Conservation (phyloP, 768 basidiomycete species). For the Leccinum disarticulatum region DNA sequence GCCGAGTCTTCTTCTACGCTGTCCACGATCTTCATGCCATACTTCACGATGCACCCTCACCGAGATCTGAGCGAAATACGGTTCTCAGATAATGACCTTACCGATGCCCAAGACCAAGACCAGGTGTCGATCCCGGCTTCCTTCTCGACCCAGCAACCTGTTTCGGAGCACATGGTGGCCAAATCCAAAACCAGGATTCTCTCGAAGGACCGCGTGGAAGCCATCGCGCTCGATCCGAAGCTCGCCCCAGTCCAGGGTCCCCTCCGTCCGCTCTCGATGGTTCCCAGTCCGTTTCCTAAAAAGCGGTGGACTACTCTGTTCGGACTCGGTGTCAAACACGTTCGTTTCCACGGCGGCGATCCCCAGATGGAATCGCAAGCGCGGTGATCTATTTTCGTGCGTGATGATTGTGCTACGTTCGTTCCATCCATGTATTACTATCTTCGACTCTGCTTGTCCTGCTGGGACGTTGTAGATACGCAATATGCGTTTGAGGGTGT, state of each 20-base stretch:
- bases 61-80: background rate
- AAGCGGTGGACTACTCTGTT: slow-evolving; percentile 20
- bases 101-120: background rate
- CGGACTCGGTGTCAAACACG: slow-evolving; percentile 18
- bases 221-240: slow-evolving; percentile 32
- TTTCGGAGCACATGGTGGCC: slow-evolving; percentile 13
- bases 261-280: slow-evolving; percentile 31
- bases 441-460: background rate
- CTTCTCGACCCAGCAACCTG: background rate
- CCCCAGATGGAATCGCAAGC: background rate
- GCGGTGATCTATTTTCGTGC: slow-evolving; percentile 6
- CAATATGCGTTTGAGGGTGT: too few relatives aligned
- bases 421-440: background rate
- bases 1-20: slow-evolving; percentile 17
- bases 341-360: background rate
- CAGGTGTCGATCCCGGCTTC: background rate
- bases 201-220: slow-evolving; percentile 26
- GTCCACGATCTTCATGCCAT: slow-evolving; percentile 11
- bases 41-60: slow-evolving; percentile 13
- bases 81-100: background rate
- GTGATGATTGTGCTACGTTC: background rate
- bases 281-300: slow-evolving; percentile 15
- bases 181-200: slow-evolving; percentile 21
- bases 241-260: slow-evolving; percentile 34
- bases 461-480: background rate